Evolutionary conservation across 768 basidiomycete species (phyloP).

Genomic region (Tricholoma saponaceum): DNA sequence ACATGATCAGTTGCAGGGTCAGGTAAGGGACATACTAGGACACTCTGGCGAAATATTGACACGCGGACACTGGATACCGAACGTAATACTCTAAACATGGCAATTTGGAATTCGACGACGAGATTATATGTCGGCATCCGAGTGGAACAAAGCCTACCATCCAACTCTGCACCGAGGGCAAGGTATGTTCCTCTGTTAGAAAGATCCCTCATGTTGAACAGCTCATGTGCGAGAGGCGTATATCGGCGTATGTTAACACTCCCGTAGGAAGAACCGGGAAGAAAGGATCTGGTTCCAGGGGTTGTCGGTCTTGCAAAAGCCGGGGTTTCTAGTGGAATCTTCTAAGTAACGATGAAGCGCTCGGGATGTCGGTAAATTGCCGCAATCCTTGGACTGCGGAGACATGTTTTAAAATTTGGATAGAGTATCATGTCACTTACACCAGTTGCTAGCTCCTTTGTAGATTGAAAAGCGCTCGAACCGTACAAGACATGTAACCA

Average conservation of each 20-base stretch:
- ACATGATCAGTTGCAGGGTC: conserved; percentile 10
- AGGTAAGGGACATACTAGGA: not conserved
- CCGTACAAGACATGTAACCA: not conserved
- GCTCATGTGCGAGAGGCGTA: too few species aligned
- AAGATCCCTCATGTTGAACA: too few species aligned
- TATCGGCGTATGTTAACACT: too few species aligned
- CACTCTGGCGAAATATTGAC: conserved; percentile 4
- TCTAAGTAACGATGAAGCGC: not conserved
- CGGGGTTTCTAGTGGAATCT: not conserved
- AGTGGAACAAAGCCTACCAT: too few species aligned
- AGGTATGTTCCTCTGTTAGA: too few species aligned
- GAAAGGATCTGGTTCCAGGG: not conserved
- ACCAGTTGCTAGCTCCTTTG: not conserved
- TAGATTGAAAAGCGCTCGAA: not conserved
- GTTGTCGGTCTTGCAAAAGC: not conserved
- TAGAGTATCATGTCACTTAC: not conserved
- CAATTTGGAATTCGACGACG: not conserved
- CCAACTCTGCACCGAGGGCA: too few species aligned
- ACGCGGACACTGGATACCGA: conserved; percentile 11
- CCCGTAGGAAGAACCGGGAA: not conserved
- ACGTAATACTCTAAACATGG: not conserved
- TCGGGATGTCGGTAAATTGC: not conserved
- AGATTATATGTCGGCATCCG: not conserved
- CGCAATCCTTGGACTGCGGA: not conserved
- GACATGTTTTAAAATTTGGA: not conserved